A percentile compares a stretch with the other conserved stretches of the same genome.
phyloP scores from a whole-genome alignment of 2,329 filamentous ascomycete genomes.

The Ilyonectria mors-panacis region DNA sequence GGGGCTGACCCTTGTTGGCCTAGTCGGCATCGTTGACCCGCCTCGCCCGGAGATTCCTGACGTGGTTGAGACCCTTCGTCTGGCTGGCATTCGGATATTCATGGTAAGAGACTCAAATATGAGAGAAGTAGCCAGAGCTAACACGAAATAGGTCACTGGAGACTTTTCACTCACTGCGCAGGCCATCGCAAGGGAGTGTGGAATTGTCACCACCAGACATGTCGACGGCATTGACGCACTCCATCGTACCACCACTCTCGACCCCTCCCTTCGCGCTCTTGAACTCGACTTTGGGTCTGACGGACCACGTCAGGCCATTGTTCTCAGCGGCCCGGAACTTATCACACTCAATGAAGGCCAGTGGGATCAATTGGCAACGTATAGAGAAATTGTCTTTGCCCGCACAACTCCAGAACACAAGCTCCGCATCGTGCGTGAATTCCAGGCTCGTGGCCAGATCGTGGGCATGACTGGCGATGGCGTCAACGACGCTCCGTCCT shows the following conservation, averaged over 20 bases:
- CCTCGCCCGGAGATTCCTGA: constrained; percentile 80
- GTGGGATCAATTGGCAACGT: constrained; percentile 76
- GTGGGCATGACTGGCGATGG: constrained; percentile 91
- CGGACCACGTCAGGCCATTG: constrained; percentile 63
- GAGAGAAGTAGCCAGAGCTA: neutral
- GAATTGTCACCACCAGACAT: constrained; percentile 73
- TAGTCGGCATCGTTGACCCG: constrained; percentile 85
- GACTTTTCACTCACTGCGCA: constrained; percentile 83
- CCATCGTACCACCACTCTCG: constrained; percentile 47
- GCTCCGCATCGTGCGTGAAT: constrained; percentile 82
- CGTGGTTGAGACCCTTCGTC: constrained; percentile 75
- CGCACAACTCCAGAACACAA: constrained; percentile 85
- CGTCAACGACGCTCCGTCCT: constrained; percentile 87
- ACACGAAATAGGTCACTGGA: constrained; percentile 71
- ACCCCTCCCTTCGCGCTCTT: constrained; percentile 23
- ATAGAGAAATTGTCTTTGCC: constrained; percentile 81
- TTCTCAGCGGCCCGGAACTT: constrained; percentile 77
- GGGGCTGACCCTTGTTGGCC: constrained; percentile 78
- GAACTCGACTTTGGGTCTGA: constrained; percentile 20
- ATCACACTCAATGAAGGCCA: constrained; percentile 76
- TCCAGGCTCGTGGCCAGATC: constrained; percentile 75
- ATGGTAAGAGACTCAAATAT: constrained; percentile 67
- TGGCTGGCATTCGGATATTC: constrained; percentile 81
- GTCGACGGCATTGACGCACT: constrained; percentile 71
- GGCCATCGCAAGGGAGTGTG: constrained; percentile 80